Percentiles rank a stretch among this genome's conserved stretches.
These are phyloP conservation scores for Boletus coccyginus DNA, from an alignment of 768 basidiomycete species.

Conservation along the genomic window DNA sequence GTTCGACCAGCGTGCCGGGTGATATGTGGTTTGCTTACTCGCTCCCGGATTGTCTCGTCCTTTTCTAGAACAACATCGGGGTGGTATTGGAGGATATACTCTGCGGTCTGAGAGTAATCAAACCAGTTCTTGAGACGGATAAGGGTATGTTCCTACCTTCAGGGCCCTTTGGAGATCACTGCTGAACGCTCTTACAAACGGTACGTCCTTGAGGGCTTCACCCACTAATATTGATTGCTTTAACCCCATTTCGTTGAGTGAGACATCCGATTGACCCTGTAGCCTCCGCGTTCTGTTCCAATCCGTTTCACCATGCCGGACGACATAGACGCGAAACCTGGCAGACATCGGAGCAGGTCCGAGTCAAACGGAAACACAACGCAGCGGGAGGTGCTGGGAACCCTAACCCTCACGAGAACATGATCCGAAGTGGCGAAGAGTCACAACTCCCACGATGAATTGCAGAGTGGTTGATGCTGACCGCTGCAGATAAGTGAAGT, in stretches of 20 bases:
- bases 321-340: conserved; percentile 50
- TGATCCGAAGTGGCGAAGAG: neutral
- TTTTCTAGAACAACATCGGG: neutral
- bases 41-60: neutral
- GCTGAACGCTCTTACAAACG: conserved; percentile 51
- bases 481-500: no score
- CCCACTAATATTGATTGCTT: conserved; percentile 47
- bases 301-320: conserved; percentile 74
- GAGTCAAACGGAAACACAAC: neutral
- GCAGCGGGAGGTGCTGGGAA: neutral
- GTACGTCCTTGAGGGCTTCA: conserved; percentile 46
- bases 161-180: conserved; percentile 68
- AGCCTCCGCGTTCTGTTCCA: conserved; percentile 57
- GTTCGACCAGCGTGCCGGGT: neutral
- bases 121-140: neutral
- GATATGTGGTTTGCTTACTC: neutral
- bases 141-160: conserved; percentile 44
- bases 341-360: conserved; percentile 15
- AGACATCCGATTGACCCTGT: conserved; percentile 70
- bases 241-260: conserved; percentile 58
- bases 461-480: no score
- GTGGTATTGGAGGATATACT: neutral
- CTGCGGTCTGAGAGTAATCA: neutral
- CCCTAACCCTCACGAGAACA: neutral
- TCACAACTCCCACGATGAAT: neutral